Evolutionary conservation across 2,329 filamentous ascomycete genomes (phyloP), one percentile per base, ranked within the genome.

Genomic region (Colletotrichum tofieldiae): DNA sequence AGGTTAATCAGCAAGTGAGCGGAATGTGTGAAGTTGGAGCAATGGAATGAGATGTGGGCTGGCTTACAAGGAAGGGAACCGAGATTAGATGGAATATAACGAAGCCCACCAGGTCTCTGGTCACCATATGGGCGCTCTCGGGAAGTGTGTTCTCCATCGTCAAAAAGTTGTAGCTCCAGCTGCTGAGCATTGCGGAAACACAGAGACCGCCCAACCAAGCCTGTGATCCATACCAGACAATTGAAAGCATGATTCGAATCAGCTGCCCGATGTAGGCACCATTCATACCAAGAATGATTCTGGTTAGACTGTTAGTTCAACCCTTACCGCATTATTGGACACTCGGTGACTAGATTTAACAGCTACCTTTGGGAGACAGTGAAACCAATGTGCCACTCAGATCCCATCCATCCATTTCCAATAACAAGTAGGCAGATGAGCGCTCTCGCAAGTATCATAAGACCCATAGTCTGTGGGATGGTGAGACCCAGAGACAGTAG

Each of bases 71-170:
- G 71, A 88, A 86, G 0, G 86, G 86, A 0, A 82, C 79, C 20
- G 87, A 87, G 26, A 86, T 75, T 39, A 84, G 80, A 82, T 86
- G 88, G 77, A 88, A 88, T 52, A 88, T 77, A 64, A 88, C 84
- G 73, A 87, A 85, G 70, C 83, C 88, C 2, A 88, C 80, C 39
- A 89, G 79, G 35, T 85, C 82, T 26, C 83, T 81, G 18, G 85
- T 82, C 55, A 78, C 80, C 67, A 81, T 78, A 35, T 81, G 84
- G 55, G 82, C 74, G 61, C 76, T 81, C 5, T 76, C 78, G 0
- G 85, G 82, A 11, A 88, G 79, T 39, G 83, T 84, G 73, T 88
- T 86, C 20, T 81, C 80, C 71, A 87, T 83, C 74, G 77, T 82
- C 12, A 80, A 76, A 69, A 84, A 87, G 18, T 80, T 82, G 5